Evolutionary conservation across 202 grass and related monocot genomes (phyloP).

Genomic region (Saccharum hybrid): DNA sequence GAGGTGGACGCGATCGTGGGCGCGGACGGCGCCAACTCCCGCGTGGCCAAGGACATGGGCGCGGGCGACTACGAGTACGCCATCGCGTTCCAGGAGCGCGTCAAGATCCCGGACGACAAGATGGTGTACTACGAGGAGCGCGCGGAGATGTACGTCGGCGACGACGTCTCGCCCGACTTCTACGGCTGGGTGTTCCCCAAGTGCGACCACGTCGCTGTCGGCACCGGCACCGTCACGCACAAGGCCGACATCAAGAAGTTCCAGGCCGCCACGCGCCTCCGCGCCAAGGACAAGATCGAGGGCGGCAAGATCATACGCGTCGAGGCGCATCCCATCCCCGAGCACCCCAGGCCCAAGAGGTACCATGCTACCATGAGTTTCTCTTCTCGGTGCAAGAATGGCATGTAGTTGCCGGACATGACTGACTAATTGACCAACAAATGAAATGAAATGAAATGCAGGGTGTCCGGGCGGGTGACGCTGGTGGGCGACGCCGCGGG

Average conservation of each 20-base stretch:
- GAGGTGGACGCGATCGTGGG: conserved; percentile 94
- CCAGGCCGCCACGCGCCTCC: conserved; percentile 89
- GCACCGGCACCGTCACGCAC: conserved; percentile 95
- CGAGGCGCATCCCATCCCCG: conserved; percentile 94
- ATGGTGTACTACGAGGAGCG: conserved; percentile 96
- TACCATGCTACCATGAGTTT: neutral
- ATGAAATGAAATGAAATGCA: neutral
- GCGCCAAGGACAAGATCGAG: conserved; percentile 96
- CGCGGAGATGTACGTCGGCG: conserved; percentile 99
- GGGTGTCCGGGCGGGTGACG: conserved; percentile 70
- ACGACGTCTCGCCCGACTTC: conserved; percentile 97
- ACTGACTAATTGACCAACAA: no score
- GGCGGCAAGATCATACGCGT: conserved; percentile 93
- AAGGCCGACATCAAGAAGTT: conserved; percentile 98
- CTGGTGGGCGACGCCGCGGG: conserved; percentile 91
- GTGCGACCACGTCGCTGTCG: conserved; percentile 97
- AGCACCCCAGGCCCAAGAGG: conserved; percentile 85
- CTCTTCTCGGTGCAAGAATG: neutral
- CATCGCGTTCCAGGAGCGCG: conserved; percentile 98
- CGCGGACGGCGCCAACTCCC: conserved; percentile 91
- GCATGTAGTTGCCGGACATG: neutral
- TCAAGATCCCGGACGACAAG: conserved; percentile 84
- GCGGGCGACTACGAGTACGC: conserved; percentile 97
- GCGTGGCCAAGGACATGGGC: conserved; percentile 93
- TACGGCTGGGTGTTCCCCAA: conserved; percentile 99